Evolutionary conservation across 495 filamentous ascomycete species (phyloP), one percentile per base, ranked within the genome.

Genomic region (Durotheca rogersii): DNA sequence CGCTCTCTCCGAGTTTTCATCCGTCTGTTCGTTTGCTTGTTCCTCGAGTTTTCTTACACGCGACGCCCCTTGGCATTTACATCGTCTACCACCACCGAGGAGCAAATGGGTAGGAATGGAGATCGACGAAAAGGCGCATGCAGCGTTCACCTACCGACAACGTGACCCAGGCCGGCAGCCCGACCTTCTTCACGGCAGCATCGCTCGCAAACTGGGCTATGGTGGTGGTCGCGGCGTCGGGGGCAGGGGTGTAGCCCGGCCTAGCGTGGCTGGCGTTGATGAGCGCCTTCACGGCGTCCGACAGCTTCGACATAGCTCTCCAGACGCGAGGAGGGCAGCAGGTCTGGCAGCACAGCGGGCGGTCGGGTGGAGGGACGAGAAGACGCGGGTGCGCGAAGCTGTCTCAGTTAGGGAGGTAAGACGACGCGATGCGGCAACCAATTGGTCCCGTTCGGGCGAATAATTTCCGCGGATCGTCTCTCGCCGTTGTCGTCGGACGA

Each of bases 191-290:
- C 20, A 77, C 58, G 70, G 73, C 50, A 34, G 75, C 19, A 48
- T 81, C 25, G 25, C 70, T 44, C 68, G n/a, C n/a, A n/a, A n/a
- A n/a, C n/a, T n/a, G n/a, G n/a, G n/a, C n/a, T n/a, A n/a, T n/a
- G n/a, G n/a, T n/a, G n/a, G n/a, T n/a, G n/a, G n/a, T n/a, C n/a
- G n/a, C 63, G 7, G 41, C 37, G 19, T 53, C 32, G 20, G 48
- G 51, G 12, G 86, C 85, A 1, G 83, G 81, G 4, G 82, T 72
- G 7, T 81, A 84, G 62, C 81, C 76, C 0, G 87, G 83, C 2
- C 79, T 76, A n/a, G 87, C 82, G 38, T 78, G 74, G 7, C 82
- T 72, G 17, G 83, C 71, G 63, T 83, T 85, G 67, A 91, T 87
- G 48, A 90, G 78, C 27, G 80, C 77, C 66, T 90, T 90, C 41